Conservation (phyloP, 345 rosid species). For the Brassica nigra region DNA sequence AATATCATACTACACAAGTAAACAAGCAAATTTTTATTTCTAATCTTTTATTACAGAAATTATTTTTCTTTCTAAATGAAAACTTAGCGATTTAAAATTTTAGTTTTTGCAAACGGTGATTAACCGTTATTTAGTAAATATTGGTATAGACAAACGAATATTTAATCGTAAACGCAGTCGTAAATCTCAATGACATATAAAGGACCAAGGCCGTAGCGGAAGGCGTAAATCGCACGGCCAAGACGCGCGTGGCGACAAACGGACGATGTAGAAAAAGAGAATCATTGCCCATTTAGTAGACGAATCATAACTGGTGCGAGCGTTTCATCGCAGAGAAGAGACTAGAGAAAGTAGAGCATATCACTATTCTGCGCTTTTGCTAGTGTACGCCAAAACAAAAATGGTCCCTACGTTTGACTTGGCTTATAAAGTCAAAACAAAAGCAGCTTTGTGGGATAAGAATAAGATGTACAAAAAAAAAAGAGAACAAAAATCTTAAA, state of each 20-base stretch:
- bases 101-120: neutral
- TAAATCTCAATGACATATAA: neutral
- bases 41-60: neutral
- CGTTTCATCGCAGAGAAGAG: slow-evolving; percentile 14
- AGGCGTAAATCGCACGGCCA: slow-evolving; percentile 23
- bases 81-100: too few species aligned
- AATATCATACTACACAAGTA: neutral
- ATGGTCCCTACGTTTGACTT: slow-evolving; percentile 62
- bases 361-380: slow-evolving; percentile 21
- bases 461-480: slow-evolving; percentile 26
- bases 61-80: neutral
- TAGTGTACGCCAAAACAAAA: slow-evolving; percentile 9
- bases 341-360: neutral
- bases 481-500: neutral
- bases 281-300: slow-evolving; percentile 23
- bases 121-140: neutral
- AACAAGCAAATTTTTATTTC: neutral
- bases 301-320: slow-evolving; percentile 7
- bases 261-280: slow-evolving; percentile 6
- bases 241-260: neutral
- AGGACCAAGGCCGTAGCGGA: neutral
- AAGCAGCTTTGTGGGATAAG: slow-evolving; percentile 40
- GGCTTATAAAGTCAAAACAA: slow-evolving; percentile 59
- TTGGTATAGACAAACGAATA: neutral
- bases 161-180: neutral